Evolutionary conservation across 768 basidiomycete genomes (phyloP), one percentile per base, ranked within the genome.

Genomic region (Trametes punicea): DNA sequence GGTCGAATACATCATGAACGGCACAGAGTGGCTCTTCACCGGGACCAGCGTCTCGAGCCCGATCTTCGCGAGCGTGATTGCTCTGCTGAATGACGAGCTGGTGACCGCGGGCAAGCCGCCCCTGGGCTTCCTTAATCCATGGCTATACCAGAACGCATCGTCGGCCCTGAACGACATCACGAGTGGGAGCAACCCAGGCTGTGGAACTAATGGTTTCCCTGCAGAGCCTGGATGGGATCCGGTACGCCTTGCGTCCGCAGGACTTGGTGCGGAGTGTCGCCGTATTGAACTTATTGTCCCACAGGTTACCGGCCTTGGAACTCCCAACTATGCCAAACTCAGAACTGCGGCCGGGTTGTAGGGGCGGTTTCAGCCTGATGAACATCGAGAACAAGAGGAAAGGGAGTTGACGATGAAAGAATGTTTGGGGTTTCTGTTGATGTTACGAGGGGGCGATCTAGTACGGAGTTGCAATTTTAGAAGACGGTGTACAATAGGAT

Each of bases 281-380:
- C 67, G 68, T 21, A 67, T 69, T 48, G 41, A 64, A 51, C 10
- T 6, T 20, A 4, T n/a, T 20, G 8, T n/a, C 9, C 16, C 9
- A n/a, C 57, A 81, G 79, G 76, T 83, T 51, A 84, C 83, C 41
- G 83, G 83, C 15, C 69, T 83, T 21, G 84, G 84, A 1, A 84
- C 82, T 4, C 83, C 83, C n/a, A 77, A 84, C 62, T 87, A 83
- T 66, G 62, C 72, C 48, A 76, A 75, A 57, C 67, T 87, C 55
- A 36, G 34, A n/a, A 36, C 34, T 16, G 34, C 34, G 13, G 34
- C 34, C 15, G 34, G 34, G 34, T 36, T 36, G 34, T 36, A n/a
- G n/a, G n/a, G n/a, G n/a, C n/a, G n/a, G n/a, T n/a, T n/a, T n/a
- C n/a, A n/a, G n/a, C n/a, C n/a, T n/a, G n/a, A n/a, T n/a, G n/a